Evolutionary conservation across 1,284 basidiomycete genomes (phyloP).

Genomic region (Ustilago cynodontis): DNA sequence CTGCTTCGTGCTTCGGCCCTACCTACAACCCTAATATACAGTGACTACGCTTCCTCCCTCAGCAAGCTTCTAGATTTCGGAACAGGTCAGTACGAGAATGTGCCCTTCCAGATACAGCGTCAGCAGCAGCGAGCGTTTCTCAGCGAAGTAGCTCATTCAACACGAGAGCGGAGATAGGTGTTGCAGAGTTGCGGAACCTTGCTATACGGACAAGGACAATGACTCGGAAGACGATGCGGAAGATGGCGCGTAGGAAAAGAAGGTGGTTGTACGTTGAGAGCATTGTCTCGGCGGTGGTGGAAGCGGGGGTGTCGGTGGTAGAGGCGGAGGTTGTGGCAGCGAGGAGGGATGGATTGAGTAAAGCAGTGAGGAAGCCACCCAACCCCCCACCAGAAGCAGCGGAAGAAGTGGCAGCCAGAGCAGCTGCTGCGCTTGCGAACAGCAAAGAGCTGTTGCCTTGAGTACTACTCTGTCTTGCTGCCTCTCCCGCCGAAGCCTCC

Average conservation of each 20-base stretch:
- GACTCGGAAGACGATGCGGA: conserved; percentile 40
- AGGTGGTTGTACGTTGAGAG: conserved; percentile 18
- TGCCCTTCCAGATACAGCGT: not conserved
- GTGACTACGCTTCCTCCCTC: not conserved
- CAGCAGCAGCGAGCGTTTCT: conserved; percentile 9
- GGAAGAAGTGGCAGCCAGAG: conserved; percentile 12
- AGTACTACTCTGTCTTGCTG: not conserved
- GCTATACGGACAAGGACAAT: conserved; percentile 31
- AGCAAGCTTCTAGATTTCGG: not conserved
- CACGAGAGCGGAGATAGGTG: conserved; percentile 32
- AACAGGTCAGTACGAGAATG: conserved; percentile 3
- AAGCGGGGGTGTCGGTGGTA: not conserved
- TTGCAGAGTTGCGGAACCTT: conserved; percentile 24
- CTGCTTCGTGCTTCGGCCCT: conserved; percentile 32
- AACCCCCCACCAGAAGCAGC: conserved; percentile 11
- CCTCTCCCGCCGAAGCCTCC: not conserved
- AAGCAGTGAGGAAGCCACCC: conserved; percentile 18
- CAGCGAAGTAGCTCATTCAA: conserved; percentile 36
- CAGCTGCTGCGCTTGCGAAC: conserved; percentile 22
- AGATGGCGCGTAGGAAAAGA: conserved; percentile 35
- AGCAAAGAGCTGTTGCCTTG: conserved; percentile 1
- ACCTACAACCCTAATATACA: not conserved
- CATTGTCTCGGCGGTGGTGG: not conserved
- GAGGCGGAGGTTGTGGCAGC: not conserved
- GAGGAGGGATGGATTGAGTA: conserved; percentile 16